Evolutionary conservation across 2,329 filamentous ascomycete genomes (phyloP), one percentile per base, ranked within the genome.

Genomic region (Xylogone sp.): DNA sequence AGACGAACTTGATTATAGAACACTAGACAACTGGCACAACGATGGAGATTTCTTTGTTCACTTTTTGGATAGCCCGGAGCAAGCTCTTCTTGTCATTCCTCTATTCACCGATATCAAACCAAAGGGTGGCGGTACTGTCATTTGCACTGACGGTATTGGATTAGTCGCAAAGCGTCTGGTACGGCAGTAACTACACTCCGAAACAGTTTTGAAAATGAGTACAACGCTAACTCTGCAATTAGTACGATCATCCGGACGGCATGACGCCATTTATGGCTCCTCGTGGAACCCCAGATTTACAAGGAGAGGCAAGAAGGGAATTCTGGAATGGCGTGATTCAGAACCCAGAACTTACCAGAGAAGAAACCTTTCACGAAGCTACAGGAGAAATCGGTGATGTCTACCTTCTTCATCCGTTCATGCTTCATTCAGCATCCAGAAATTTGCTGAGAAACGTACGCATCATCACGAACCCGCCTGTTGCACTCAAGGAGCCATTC

Each of bases 391-490:
- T 75, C 0, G 81, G 81, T 8, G 80, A 84, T 53, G 77, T 84
- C 13, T 83, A 76, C 56, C 65, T 84, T 16, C 60, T 84, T 62
- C 81, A 84, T 62, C 81, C 81, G 42, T 65, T 84, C 18, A 84
- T 83, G 78, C 63, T 83, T 65, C 81, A 84, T 62, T 75, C 73
- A 39, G 75, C 77, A 8, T 75, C 71, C 29, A 74, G 71, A 51
- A 82, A 82, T 54, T 63, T 62, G 53, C 52, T 70, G 8, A 57
- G 70, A n/a, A 64, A 63, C 20, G 60, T 73, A 19, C 58, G 78
- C 24, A 76, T 82, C 55, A 82, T 83, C 58, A 82, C 78, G 19
- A 82, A 82, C 59, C 79, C 79, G 46, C 77, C 78, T 0, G 75
- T 83, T 8, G 71, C 68, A 19, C 61, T 83, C 2, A 71, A 64